Conservation (phyloP, 495 filamentous ascomycete species). For the Ramalina intermedia region DNA sequence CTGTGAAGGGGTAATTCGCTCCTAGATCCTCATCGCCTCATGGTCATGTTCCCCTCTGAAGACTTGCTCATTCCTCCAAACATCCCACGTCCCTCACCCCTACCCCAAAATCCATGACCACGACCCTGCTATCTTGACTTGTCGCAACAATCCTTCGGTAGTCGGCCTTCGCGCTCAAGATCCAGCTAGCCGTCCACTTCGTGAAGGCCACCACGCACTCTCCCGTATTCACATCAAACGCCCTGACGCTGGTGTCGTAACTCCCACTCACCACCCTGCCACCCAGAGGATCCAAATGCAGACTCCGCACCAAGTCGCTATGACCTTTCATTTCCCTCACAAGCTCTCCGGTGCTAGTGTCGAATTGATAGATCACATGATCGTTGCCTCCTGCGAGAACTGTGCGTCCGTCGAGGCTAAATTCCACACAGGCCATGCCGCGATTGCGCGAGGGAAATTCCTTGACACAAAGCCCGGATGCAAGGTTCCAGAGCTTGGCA, state of each 20-base stretch:
- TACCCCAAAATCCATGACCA: constrained; percentile 70
- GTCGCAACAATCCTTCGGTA: constrained; percentile 87
- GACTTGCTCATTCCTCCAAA: constrained; percentile 26
- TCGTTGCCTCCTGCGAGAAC: constrained; percentile 92
- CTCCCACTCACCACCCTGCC: constrained; percentile 76
- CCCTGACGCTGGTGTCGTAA: constrained; percentile 89
- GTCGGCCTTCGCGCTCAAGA: constrained; percentile 85
- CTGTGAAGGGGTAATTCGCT: background rate
- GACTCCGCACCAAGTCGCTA: constrained; percentile 62
- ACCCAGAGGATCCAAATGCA: constrained; percentile 75
- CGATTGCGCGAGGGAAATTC: constrained; percentile 78
- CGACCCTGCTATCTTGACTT: constrained; percentile 76
- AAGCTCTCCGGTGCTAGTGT: constrained; percentile 76
- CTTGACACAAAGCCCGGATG: constrained; percentile 67
- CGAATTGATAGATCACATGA: constrained; percentile 83
- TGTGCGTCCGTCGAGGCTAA: constrained; percentile 75
- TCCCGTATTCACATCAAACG: constrained; percentile 70
- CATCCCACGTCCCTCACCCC: constrained; percentile 34
- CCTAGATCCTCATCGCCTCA: background rate
- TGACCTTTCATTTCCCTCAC: constrained; percentile 66
- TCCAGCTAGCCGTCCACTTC: constrained; percentile 91
- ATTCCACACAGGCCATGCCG: constrained; percentile 89
- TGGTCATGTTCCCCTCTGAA: background rate
- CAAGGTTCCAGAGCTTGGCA: constrained; percentile 89
- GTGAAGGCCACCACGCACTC: constrained; percentile 60